Evolutionary conservation across 148 eudicot genomes (phyloP).

Genomic region (Polygonum maritimum): DNA sequence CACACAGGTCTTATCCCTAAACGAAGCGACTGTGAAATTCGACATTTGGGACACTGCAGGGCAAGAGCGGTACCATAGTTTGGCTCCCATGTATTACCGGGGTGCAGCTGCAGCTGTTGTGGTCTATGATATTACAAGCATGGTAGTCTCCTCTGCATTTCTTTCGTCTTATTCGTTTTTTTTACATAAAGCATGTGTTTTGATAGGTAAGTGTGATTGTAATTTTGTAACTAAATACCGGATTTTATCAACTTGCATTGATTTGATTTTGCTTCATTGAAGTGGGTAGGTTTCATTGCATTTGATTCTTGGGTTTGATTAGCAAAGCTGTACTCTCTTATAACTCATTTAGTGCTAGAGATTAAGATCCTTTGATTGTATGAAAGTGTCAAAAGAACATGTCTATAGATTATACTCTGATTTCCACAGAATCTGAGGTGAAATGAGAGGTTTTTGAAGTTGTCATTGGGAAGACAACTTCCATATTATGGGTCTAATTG

Average conservation of each 20-base stretch:
- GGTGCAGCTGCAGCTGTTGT: conserved; percentile 76
- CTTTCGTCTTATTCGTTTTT: background rate
- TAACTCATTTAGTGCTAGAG: background rate
- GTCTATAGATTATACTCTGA: background rate
- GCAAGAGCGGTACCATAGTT: conserved; percentile 71
- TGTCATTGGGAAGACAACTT: background rate
- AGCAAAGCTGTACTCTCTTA: background rate
- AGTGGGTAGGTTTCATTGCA: background rate
- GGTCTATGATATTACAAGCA: conserved; percentile 69
- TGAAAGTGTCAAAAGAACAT: background rate
- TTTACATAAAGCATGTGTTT: conserved; percentile 11
- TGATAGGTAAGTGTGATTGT: conserved; percentile 30
- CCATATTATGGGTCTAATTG: background rate
- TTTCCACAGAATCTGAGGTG: background rate
- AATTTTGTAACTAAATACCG: background rate
- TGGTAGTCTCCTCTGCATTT: conserved; percentile 3
- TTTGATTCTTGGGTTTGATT: background rate
- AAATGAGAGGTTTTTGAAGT: background rate
- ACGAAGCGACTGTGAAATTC: conserved; percentile 52
- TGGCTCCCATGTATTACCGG: conserved; percentile 85
- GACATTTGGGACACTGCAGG: conserved; percentile 91
- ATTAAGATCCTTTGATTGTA: background rate
- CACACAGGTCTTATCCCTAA: conserved; percentile 53
- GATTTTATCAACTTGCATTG: background rate
- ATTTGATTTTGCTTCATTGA: background rate